Percentiles rank a stretch among this genome's conserved stretches.
Evolutionary conservation across 2,329 filamentous ascomycete species (phyloP).

Genomic region (Colletotrichum lentis): DNA sequence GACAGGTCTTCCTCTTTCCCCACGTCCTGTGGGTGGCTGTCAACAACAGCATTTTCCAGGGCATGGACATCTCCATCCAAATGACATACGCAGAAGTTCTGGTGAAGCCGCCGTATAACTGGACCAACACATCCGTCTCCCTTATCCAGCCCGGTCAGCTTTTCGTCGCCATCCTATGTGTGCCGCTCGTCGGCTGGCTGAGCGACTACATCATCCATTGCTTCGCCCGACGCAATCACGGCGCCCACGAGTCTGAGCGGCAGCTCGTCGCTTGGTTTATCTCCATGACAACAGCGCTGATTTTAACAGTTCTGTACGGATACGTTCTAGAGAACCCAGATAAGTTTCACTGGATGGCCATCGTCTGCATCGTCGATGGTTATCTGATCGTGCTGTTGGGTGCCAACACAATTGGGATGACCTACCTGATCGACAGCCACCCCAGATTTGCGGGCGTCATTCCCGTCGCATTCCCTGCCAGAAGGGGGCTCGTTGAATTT

Average conservation of each 20-base stretch:
- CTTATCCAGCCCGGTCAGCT: slow-evolving; percentile 31
- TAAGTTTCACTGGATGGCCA: slow-evolving; percentile 34
- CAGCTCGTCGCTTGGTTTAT: slow-evolving; percentile 43
- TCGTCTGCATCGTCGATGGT: slow-evolving; percentile 25
- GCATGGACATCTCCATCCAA: slow-evolving; percentile 33
- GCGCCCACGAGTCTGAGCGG: slow-evolving; percentile 53
- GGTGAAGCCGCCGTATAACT: slow-evolving; percentile 34
- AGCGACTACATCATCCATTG: slow-evolving; percentile 35
- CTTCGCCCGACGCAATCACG: slow-evolving; percentile 50
- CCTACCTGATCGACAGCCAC: slow-evolving; percentile 34
- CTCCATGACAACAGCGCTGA: slow-evolving; percentile 26
- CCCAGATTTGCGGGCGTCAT: slow-evolving; percentile 28
- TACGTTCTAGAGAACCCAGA: slow-evolving; percentile 27
- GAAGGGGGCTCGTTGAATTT: slow-evolving; percentile 30
- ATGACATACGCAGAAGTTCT: slow-evolving; percentile 35
- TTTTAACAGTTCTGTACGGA: slow-evolving; percentile 32
- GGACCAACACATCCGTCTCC: slow-evolving; percentile 33
- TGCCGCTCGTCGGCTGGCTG: slow-evolving; percentile 32
- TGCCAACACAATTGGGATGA: slow-evolving; percentile 25
- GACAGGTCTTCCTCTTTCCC: slow-evolving; percentile 33
- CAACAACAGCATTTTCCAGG: slow-evolving; percentile 35
- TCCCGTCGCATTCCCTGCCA: slow-evolving; percentile 27
- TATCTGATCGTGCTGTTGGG: slow-evolving; percentile 32
- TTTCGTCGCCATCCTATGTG: slow-evolving; percentile 22
- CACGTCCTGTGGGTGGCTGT: slow-evolving; percentile 35